Evolutionary conservation across 129 eudicot genomes (phyloP), one percentile per base, ranked within the genome.

Genomic region (carrot (Daucus carota)): DNA sequence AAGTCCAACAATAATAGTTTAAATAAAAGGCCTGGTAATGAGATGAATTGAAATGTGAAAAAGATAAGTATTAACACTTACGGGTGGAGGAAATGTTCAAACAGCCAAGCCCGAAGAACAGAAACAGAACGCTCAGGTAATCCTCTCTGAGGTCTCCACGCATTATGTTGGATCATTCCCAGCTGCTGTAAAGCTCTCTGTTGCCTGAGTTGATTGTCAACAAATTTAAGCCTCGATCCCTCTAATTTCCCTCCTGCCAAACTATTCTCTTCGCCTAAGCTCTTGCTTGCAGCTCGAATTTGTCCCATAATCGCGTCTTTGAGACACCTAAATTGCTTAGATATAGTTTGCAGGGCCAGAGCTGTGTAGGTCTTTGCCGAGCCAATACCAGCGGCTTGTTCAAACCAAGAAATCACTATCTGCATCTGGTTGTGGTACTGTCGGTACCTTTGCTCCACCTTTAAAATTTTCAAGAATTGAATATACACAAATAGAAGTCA

Each of bases 131-230:
- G 67, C 77, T 88, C 92, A 6, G 92, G 89, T 85, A 88, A 83
- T 32, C 92, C 92, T 74, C 92, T 63, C 32, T 88, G 92, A 32
- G 92, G 92, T 79, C 92, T 85, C 92, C 92, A 88, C 9, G 89
- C 81, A 43, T 85, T 83, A 13, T 78, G 74, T 32, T 85, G 87
- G 62, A 85, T 68, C 84, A 88, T 85, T 41, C 89, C 89, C 77
- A 88, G 54, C 44, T 88, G 89, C 4, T 88, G 85, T 3, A 88
- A 18, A 16, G 89, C 84, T 31, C 80, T 78, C 31, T 85, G 87
- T 45, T 85, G 92, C 77, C 92, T 66, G 4, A 82, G 72, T 45
- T 77, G 87, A 74, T 88, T 88, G 70, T 87, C 92, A 14, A 87
- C 75, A 40, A 77, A 24, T 70, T 76, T 83, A 9, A 87, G 79